Evolutionary conservation across 164 flowering plant genomes (phyloP).

Genomic region (Annona squamosa): DNA sequence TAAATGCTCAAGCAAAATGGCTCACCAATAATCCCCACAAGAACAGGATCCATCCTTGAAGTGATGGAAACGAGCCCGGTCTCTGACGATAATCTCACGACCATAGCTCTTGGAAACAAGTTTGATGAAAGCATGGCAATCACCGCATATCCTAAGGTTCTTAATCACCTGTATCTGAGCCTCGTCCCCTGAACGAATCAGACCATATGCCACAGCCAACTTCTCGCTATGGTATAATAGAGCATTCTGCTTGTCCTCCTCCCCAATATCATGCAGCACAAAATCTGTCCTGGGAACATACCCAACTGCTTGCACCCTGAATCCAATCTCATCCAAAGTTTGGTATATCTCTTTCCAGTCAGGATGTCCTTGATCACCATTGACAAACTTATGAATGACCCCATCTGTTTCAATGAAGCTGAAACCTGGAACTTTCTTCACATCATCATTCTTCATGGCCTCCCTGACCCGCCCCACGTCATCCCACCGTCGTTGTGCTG

Average conservation of each 20-base stretch:
- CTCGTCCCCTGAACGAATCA: conserved; percentile 44
- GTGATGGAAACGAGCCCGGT: conserved; percentile 70
- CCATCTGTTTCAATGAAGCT: conserved; percentile 70
- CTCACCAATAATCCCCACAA: conserved; percentile 73
- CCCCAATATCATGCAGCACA: conserved; percentile 85
- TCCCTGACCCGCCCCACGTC: conserved; percentile 77
- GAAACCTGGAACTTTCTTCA: conserved; percentile 79
- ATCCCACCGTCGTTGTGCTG: conserved; percentile 59
- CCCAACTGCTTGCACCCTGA: conserved; percentile 49
- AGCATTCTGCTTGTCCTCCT: conserved; percentile 84
- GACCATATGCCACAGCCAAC: conserved; percentile 78
- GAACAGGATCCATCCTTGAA: conserved; percentile 75
- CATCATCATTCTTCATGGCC: conserved; percentile 61
- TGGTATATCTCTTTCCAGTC: conserved; percentile 48
- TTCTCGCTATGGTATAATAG: conserved; percentile 82
- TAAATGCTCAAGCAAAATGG: not conserved
- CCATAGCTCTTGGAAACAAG: conserved; percentile 61
- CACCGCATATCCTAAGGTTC: conserved; percentile 86
- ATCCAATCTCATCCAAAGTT: conserved; percentile 72
- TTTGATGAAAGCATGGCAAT: conserved; percentile 76
- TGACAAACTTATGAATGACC: conserved; percentile 49
- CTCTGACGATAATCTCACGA: conserved; percentile 76
- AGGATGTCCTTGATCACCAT: conserved; percentile 56
- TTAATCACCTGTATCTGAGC: conserved; percentile 66
- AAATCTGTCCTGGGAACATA: conserved; percentile 56